These are phyloP conservation scores for Metschnikowia peoriensis DNA, from an alignment of 805 yeast species.

Conservation along the genomic window DNA sequence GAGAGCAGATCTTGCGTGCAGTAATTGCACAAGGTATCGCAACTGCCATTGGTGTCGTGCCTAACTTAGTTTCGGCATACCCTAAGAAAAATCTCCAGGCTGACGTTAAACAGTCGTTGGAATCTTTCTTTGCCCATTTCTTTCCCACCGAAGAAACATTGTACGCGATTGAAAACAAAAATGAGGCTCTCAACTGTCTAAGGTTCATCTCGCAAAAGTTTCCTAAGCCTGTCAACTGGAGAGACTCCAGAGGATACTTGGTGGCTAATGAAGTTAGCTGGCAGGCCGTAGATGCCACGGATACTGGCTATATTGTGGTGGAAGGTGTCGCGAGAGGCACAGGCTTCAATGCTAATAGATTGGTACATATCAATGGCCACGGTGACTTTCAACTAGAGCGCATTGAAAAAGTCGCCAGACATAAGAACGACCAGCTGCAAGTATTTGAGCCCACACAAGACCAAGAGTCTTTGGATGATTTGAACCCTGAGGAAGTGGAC, in stretches of 20 bases:
- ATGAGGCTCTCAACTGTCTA: slow-evolving; percentile 72
- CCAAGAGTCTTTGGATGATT: slow-evolving; percentile 59
- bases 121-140: slow-evolving; percentile 41
- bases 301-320: slow-evolving; percentile 50
- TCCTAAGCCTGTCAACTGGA: slow-evolving; percentile 86
- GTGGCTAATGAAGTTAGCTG: slow-evolving; percentile 65
- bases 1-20: slow-evolving; percentile 88
- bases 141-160: slow-evolving; percentile 73
- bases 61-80: slow-evolving; percentile 65
- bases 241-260: slow-evolving; percentile 88
- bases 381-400: slow-evolving; percentile 83
- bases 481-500: slow-evolving; percentile 53
- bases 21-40: slow-evolving; percentile 91
- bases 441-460: slow-evolving; percentile 31
- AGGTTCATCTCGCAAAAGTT: slow-evolving; percentile 80
- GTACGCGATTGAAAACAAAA: slow-evolving; percentile 60
- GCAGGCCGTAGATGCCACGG: slow-evolving; percentile 20
- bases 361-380: slow-evolving; percentile 81
- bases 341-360: slow-evolving; percentile 74
- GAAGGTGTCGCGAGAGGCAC: slow-evolving; percentile 86
- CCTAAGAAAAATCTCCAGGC: slow-evolving; percentile 74
- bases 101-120: slow-evolving; percentile 50
- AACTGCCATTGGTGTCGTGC: slow-evolving; percentile 72
- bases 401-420: slow-evolving; percentile 50
- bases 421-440: slow-evolving; percentile 23